These are phyloP conservation scores for Tremellales sp. DNA, from an alignment of 1,284 basidiomycete genomes.

Conservation along the genomic window DNA sequence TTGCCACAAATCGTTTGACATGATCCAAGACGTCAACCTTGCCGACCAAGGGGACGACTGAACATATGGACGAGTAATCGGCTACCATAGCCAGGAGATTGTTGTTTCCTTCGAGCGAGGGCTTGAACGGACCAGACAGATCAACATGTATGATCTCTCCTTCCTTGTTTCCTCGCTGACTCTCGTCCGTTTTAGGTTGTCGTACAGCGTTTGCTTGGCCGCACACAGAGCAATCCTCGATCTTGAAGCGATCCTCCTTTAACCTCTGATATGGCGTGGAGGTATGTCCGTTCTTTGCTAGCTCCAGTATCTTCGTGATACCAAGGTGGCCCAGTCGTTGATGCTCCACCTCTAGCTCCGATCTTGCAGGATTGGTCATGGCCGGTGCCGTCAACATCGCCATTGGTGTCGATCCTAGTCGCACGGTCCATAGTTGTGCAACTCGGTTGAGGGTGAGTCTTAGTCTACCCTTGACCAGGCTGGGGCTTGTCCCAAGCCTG, in stretches of 20 bases:
- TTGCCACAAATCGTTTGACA: background rate
- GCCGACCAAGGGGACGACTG: background rate
- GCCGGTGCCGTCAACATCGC: background rate
- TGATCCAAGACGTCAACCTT: background rate
- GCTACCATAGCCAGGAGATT: background rate
- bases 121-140: slow-evolving; percentile 2
- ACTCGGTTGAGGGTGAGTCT: background rate
- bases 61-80: background rate
- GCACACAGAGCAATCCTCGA: no score
- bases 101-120: background rate
- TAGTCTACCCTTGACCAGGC: background rate
- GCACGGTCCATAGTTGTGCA: background rate
- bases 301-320: background rate
- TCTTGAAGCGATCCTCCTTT: no score
- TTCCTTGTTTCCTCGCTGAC: background rate
- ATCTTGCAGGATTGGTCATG: background rate
- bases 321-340: background rate
- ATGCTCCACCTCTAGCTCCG: background rate
- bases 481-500: background rate
- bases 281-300: background rate
- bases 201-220: no score
- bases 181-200: background rate
- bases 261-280: no score
- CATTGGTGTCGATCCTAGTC: background rate
- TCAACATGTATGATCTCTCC: slow-evolving; percentile 4